Conservation (phyloP, 805 yeast genomes). For the Lachancea sp. region DNA sequence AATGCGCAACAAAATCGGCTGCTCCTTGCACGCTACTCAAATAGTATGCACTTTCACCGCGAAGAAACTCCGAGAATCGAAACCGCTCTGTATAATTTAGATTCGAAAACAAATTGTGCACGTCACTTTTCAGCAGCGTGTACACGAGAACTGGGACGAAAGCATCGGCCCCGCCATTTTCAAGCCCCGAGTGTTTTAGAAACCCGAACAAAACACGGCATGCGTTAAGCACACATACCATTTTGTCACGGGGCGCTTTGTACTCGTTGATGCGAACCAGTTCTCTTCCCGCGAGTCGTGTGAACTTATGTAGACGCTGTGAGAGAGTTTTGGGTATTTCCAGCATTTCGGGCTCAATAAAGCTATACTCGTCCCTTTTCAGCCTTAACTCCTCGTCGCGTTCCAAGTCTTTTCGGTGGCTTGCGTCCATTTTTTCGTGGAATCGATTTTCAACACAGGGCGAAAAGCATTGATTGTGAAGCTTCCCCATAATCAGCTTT, state of each 20-base stretch:
- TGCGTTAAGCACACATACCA: constrained; percentile 82
- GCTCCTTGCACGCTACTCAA: constrained; percentile 89
- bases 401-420: constrained; percentile 56
- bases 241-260: constrained; percentile 91
- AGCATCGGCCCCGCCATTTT: constrained; percentile 82
- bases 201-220: constrained; percentile 90
- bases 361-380: constrained; percentile 56
- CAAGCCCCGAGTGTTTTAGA: constrained; percentile 57
- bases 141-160: constrained; percentile 86
- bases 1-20: constrained; percentile 62
- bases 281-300: constrained; percentile 64
- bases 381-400: constrained; percentile 48
- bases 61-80: constrained; percentile 63
- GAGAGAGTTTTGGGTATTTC: constrained; percentile 59
- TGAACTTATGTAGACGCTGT: constrained; percentile 46
- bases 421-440: constrained; percentile 39
- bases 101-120: constrained; percentile 65
- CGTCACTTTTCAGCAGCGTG: constrained; percentile 64
- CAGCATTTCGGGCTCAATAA: constrained; percentile 69
- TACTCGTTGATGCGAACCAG: constrained; percentile 71
- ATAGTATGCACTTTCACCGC: constrained; percentile 89
- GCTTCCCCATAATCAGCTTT: constrained; percentile 81
- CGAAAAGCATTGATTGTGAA: constrained; percentile 72
- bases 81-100: constrained; percentile 80
- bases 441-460: constrained; percentile 43